Percentiles rank a stretch among this genome's conserved stretches.
phyloP scores from a whole-genome alignment of 495 filamentous ascomycete genomes.

The Podospora tetraspora region DNA sequence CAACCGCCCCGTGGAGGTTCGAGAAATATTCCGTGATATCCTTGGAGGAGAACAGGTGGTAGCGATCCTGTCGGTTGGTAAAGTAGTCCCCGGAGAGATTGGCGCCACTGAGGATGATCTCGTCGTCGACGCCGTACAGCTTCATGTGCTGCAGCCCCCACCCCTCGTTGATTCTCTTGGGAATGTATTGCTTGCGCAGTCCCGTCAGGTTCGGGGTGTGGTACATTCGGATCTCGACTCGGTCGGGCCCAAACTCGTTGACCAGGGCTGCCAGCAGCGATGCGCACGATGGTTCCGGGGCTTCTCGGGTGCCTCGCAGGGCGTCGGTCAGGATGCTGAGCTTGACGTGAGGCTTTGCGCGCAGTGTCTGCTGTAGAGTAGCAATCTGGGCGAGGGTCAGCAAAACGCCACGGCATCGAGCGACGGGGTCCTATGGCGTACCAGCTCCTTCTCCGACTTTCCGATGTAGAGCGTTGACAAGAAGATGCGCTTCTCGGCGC shows the following conservation, averaged over 20 bases:
- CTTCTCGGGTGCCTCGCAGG: constrained; percentile 85
- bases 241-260: constrained; percentile 70
- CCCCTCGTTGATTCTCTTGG: constrained; percentile 89
- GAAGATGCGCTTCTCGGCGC: constrained; percentile 74
- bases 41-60: constrained; percentile 80
- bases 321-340: constrained; percentile 93
- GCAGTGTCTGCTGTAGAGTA: constrained; percentile 69
- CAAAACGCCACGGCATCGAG: neutral
- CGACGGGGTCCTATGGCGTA: constrained; percentile 24
- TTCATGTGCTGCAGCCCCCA: constrained; percentile 99
- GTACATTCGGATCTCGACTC: constrained; percentile 95
- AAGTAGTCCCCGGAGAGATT: constrained; percentile 96
- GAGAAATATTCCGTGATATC: constrained; percentile 79
- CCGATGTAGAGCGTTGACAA: constrained; percentile 95
- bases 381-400: constrained; percentile 52
- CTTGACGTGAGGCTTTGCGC: constrained; percentile 65
- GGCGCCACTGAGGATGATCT: constrained; percentile 90
- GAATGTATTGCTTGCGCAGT: constrained; percentile 72
- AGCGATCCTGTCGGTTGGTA: constrained; percentile 89
- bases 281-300: constrained; percentile 81
- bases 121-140: constrained; percentile 92
- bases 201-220: constrained; percentile 96
- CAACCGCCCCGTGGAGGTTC: constrained; percentile 67
- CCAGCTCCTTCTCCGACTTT: constrained; percentile 85
- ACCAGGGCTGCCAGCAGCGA: constrained; percentile 81